phyloP scores from a whole-genome alignment of 2,329 filamentous ascomycete genomes.

The Metarhizium sp. region DNA sequence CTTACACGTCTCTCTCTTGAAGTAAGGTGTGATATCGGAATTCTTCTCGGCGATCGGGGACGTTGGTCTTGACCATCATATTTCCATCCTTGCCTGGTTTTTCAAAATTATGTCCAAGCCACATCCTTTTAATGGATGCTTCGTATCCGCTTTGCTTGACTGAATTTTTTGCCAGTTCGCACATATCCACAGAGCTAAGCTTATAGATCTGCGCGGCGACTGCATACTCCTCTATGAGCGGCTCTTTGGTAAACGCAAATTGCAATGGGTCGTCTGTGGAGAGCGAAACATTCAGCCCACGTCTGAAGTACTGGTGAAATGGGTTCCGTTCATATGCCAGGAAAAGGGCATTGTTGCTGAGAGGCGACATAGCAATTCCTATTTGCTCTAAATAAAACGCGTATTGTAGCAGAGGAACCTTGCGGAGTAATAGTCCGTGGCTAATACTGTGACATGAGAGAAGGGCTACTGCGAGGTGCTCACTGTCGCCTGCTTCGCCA shows the following conservation, averaged over 20 bases:
- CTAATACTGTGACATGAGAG: constrained; percentile 95
- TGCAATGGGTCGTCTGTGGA: constrained; percentile 96
- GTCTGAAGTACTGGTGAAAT: constrained; percentile 89
- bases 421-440: constrained; percentile 83
- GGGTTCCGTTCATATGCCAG: constrained; percentile 95
- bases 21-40: constrained; percentile 80
- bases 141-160: constrained; percentile 95
- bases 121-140: constrained; percentile 76
- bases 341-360: constrained; percentile 96
- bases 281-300: constrained; percentile 88
- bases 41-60: constrained; percentile 83
- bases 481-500: constrained; percentile 92
- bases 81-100: constrained; percentile 77
- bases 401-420: constrained; percentile 91
- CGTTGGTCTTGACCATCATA: constrained; percentile 90
- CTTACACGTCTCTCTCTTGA: constrained; percentile 78
- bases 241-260: constrained; percentile 97
- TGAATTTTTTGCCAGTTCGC: constrained; percentile 91
- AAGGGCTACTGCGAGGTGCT: constrained; percentile 85
- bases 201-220: constrained; percentile 99
- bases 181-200: constrained; percentile 95
- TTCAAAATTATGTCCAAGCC: constrained; percentile 74
- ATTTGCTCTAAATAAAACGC: constrained; percentile 98
- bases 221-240: constrained; percentile 94
- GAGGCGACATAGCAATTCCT: constrained; percentile 96